Percentiles rank a stretch among this genome's conserved stretches.
Evolutionary conservation across 2,329 filamentous ascomycete species (phyloP).

Genomic region (Trichoderma citrinoviride): DNA sequence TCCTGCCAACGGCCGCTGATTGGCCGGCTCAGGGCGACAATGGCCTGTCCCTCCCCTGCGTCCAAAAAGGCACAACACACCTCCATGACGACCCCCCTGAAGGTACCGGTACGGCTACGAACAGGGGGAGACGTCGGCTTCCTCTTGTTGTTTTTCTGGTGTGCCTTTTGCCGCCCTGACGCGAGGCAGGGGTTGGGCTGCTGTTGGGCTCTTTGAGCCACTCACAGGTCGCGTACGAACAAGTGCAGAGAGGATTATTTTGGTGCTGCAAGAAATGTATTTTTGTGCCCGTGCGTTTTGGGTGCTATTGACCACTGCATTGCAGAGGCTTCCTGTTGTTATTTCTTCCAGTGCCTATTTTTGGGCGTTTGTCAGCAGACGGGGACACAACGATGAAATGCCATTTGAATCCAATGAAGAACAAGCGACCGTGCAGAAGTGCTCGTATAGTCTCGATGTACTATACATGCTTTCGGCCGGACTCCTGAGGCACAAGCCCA

Average conservation of each 20-base stretch:
- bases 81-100: slow-evolving; percentile 2
- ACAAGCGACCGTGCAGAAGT: no score
- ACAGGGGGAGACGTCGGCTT: neutral
- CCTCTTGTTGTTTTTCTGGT: neutral
- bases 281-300: no score
- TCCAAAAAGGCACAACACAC: slow-evolving; percentile 12
- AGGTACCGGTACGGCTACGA: neutral
- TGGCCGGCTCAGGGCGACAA: neutral
- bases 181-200: slow-evolving; percentile 16
- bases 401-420: no score
- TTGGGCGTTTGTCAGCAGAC: slow-evolving; percentile 13
- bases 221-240: neutral
- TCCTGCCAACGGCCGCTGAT: neutral
- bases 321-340: no score
- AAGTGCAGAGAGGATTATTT: neutral
- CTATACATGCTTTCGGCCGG: no score
- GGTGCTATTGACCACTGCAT: no score
- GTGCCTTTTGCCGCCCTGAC: slow-evolving; percentile 3
- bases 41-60: neutral
- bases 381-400: neutral
- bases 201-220: slow-evolving; percentile 3
- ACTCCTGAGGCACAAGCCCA: no score
- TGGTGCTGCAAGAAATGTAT: neutral
- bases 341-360: neutral
- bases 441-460: no score